phyloP scores from a whole-genome alignment of 2,329 filamentous ascomycete genomes.

The Juglanconis juglandina region DNA sequence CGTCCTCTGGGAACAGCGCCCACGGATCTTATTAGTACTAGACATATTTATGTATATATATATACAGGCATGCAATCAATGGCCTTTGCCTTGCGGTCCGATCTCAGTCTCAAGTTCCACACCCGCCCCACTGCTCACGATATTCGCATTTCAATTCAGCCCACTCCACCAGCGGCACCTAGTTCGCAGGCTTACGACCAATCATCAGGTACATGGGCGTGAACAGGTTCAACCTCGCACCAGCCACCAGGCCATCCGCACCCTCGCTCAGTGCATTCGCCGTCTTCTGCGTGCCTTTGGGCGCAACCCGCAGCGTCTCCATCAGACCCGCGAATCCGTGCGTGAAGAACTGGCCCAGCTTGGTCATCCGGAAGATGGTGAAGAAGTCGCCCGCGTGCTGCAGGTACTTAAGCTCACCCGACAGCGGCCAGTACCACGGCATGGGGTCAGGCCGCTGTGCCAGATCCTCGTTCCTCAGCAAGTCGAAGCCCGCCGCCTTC shows the following conservation, averaged over 20 bases:
- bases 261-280: slow-evolving; percentile 81
- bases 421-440: slow-evolving; percentile 93
- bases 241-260: slow-evolving; percentile 81
- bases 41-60: slow-evolving; percentile 4
- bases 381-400: slow-evolving; percentile 75
- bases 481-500: slow-evolving; percentile 79
- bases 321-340: slow-evolving; percentile 75
- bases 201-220: slow-evolving; percentile 99
- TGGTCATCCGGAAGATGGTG: slow-evolving; percentile 86
- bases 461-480: slow-evolving; percentile 82
- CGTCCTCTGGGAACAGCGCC: neutral
- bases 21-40: slow-evolving; percentile 2
- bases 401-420: slow-evolving; percentile 81
- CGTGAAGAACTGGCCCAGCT: slow-evolving; percentile 69
- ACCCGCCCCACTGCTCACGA: neutral
- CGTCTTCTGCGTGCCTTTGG: slow-evolving; percentile 87
- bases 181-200: slow-evolving; percentile 70
- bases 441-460: slow-evolving; percentile 70
- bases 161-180: slow-evolving; percentile 10
- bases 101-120: neutral
- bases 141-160: neutral
- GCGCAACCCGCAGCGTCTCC: slow-evolving; percentile 72
- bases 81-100: neutral
- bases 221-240: slow-evolving; percentile 86
- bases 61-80: neutral